Evolutionary conservation across 2,329 filamentous ascomycete species (phyloP).

Genomic region (Epichloe gansuensis): DNA sequence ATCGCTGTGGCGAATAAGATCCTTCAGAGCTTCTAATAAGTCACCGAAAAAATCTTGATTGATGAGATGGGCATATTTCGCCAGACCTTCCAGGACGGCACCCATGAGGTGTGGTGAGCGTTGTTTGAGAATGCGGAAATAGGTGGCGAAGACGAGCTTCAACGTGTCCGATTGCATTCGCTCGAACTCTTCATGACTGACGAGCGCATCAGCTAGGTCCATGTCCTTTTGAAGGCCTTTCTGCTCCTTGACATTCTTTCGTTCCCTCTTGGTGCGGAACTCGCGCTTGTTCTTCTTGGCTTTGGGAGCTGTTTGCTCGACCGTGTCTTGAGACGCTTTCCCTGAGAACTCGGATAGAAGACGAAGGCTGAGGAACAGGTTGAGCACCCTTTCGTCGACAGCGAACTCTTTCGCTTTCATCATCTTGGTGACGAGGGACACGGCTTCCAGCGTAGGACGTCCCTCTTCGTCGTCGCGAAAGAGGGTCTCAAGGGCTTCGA

Average conservation of each 20-base stretch:
- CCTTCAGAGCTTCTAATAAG: conserved; percentile 83
- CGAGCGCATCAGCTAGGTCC: conserved; percentile 78
- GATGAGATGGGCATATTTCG: conserved; percentile 90
- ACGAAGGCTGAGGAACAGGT: conserved; percentile 81
- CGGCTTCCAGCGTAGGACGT: conserved; percentile 72
- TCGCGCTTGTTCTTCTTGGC: conserved; percentile 60
- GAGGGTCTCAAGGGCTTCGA: conserved; percentile 64
- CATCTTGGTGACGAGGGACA: conserved; percentile 80
- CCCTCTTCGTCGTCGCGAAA: conserved; percentile 86
- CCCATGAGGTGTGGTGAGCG: conserved; percentile 79
- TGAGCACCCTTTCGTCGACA: conserved; percentile 73
- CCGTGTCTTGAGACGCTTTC: conserved; percentile 66
- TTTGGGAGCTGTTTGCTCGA: conserved; percentile 37
- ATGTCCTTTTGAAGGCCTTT: conserved; percentile 88
- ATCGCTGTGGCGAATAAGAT: conserved; percentile 70
- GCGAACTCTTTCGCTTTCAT: conserved; percentile 78
- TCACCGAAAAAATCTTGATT: conserved; percentile 99
- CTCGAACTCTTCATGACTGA: conserved; percentile 85
- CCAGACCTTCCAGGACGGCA: conserved; percentile 87
- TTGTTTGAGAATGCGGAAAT: conserved; percentile 86
- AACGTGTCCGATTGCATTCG: conserved; percentile 90
- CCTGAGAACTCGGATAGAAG: conserved; percentile 76
- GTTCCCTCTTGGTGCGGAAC: conserved; percentile 77
- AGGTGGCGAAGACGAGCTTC: conserved; percentile 88
- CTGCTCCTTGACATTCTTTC: conserved; percentile 73